phyloP scores from a whole-genome alignment of 495 filamentous ascomycete genomes.

The Platismatia glauca region DNA sequence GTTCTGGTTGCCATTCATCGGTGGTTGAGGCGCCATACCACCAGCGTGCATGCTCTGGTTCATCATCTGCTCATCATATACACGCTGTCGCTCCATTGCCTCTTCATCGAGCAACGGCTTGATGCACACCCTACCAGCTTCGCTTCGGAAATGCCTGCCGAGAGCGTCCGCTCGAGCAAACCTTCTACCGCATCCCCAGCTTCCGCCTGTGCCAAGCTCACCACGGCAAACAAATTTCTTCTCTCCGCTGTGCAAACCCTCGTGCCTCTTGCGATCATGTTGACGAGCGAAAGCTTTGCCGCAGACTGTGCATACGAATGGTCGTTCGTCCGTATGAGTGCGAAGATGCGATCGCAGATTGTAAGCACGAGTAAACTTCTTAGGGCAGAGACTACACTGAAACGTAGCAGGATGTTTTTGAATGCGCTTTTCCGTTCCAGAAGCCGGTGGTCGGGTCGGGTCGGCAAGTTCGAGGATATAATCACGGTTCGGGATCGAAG shows the following conservation, averaged over 20 bases:
- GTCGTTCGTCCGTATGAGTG: slow-evolving; percentile 85
- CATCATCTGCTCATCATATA: slow-evolving; percentile 23
- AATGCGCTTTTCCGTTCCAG: slow-evolving; percentile 53
- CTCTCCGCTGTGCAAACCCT: slow-evolving; percentile 82
- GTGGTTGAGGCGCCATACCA: slow-evolving; percentile 16
- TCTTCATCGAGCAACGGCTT: slow-evolving; percentile 66
- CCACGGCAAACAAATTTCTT: slow-evolving; percentile 97
- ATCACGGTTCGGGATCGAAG: slow-evolving; percentile 77
- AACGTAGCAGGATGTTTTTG: slow-evolving; percentile 96
- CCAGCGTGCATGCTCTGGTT: slow-evolving; percentile 19
- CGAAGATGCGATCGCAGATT: slow-evolving; percentile 87
- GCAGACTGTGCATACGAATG: slow-evolving; percentile 92
- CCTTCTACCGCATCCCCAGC: slow-evolving; percentile 87
- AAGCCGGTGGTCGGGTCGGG: slow-evolving; percentile 67
- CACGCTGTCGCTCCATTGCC: slow-evolving; percentile 24
- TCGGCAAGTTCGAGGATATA: slow-evolving; percentile 89
- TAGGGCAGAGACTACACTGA: slow-evolving; percentile 77
- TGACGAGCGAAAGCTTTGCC: slow-evolving; percentile 95
- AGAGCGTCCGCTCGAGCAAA: slow-evolving; percentile 95
- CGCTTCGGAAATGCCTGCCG: slow-evolving; percentile 92
- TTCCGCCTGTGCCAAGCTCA: slow-evolving; percentile 66
- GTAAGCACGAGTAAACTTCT: slow-evolving; percentile 81
- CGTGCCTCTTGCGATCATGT: slow-evolving; percentile 85
- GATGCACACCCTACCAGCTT: slow-evolving; percentile 93
- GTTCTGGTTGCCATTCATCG: slow-evolving; percentile 21